Base-by-base conservation (phyloP, 2,329 filamentous ascomycete species). In the Dryadomyces quercus-mongolicae region DNA sequence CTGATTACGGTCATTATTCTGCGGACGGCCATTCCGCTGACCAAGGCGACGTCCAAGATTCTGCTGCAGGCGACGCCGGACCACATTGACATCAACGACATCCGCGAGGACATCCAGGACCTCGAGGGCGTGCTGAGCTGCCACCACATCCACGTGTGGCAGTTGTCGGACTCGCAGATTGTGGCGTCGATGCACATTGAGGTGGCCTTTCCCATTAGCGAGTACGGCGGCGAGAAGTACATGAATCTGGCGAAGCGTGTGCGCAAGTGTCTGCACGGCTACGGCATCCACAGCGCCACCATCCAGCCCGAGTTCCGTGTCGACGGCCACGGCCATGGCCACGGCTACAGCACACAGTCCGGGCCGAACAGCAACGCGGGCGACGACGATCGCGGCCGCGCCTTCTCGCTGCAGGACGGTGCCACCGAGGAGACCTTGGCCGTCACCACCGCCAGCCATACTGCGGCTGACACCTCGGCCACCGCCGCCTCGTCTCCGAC, bases 81-180 rank as follows among this genome's bases (percentile, higher is more conserved):
- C 56, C 87, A 92, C 53, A 84, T 98, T 62, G 84, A 85, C 61
- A 81, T 96, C 55, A 85, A 91, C 60, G 88, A 97, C 56, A 92
- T 98, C 68, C 87, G 89, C 60, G 85, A 92, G 60, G 93, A 98
- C 66, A 95, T 98, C 53, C 81, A 91, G 65, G 73, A 80, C 16
- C 81, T 98, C 6, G 85, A 86, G 0, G 91, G 91, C 45, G 86
- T 98, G 49, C 75, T 93, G 57, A 89, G 86, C 66, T 95, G 90
- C 65, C 93, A 98, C 70, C 92, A 98, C 67, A 78, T 98, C 21
- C 93, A 98, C 67, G 90, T 98, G 58, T 98, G 93, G 93, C 92
- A 97, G 68, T 79, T 98, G 38, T 95, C 87, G 16, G 92, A 97
- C 66, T 93, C 90, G 52, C 95, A 96, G 73, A 76, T 95, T 38